These are phyloP conservation scores for Pichia sp. DNA, from an alignment of 1,139 yeast species.

Conservation along the genomic window DNA sequence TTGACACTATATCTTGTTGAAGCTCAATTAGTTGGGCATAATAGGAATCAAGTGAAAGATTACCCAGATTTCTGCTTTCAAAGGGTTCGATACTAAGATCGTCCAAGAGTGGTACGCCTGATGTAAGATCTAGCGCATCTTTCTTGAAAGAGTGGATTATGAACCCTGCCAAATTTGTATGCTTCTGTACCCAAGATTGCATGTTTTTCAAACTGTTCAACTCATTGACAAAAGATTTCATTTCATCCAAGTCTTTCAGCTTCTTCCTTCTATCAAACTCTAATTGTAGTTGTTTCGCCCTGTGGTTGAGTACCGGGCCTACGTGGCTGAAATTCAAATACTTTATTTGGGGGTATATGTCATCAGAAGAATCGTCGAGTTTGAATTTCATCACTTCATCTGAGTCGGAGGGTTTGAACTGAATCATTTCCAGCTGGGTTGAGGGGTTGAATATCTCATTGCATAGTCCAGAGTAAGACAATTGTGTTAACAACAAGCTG, in stretches of 20 bases:
- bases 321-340: constrained; percentile 76
- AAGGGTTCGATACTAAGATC: not conserved
- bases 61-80: not conserved
- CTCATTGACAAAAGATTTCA: constrained; percentile 67
- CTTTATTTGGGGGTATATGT: constrained; percentile 42
- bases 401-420: not conserved
- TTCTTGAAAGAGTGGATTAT: constrained; percentile 49
- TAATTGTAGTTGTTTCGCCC: constrained; percentile 68
- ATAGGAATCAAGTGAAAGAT: constrained; percentile 21
- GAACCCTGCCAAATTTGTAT: constrained; percentile 71
- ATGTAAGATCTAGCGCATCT: not conserved
- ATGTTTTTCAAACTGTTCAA: constrained; percentile 63
- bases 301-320: constrained; percentile 64
- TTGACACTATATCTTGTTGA: constrained; percentile 68
- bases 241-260: constrained; percentile 58
- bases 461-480: constrained; percentile 71
- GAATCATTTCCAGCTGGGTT: constrained; percentile 20
- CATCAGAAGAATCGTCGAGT: constrained; percentile 24
- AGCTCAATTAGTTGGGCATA: constrained; percentile 59
- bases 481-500: constrained; percentile 68
- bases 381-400: constrained; percentile 2
- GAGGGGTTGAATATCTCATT: constrained; percentile 29
- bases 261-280: constrained; percentile 62
- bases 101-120: constrained; percentile 26
- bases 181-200: constrained; percentile 68